Evolutionary conservation across 2,329 filamentous ascomycete genomes (phyloP).

Genomic region (Fusarium sp.): DNA sequence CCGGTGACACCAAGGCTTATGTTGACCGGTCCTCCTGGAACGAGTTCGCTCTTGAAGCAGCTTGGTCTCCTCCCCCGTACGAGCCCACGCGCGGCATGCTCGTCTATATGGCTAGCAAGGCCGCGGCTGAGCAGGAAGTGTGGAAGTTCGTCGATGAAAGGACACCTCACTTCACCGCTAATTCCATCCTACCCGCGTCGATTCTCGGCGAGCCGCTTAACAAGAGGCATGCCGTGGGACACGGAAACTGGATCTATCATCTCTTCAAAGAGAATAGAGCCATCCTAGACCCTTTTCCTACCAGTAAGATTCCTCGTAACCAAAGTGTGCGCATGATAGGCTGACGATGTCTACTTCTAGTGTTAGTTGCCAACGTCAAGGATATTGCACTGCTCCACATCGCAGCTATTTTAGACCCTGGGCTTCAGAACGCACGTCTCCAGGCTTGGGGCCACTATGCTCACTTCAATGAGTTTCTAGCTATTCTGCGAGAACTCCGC

Average conservation of each 20-base stretch:
- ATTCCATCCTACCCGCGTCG: conserved; percentile 28
- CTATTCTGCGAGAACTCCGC: conserved; percentile 13
- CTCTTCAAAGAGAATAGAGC: conserved; percentile 9
- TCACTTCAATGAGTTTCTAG: conserved; percentile 29
- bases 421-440: conserved; percentile 16
- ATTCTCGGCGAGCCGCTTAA: conserved; percentile 39
- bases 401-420: conserved; percentile 14
- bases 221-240: conserved; percentile 31
- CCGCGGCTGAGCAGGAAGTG: conserved; percentile 50
- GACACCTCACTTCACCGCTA: conserved; percentile 47
- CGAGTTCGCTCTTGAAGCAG: conserved; percentile 49
- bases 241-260: conserved; percentile 7
- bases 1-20: conserved; percentile 7
- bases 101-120: conserved; percentile 53
- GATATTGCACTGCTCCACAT: conserved; percentile 27
- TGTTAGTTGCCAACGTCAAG: conserved; percentile 6
- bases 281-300: conserved; percentile 6
- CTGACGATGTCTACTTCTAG: not conserved
- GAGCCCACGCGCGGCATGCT: conserved; percentile 18
- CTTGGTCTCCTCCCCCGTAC: conserved; percentile 51
- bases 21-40: conserved; percentile 52
- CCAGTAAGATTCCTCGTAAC: not conserved
- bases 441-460: conserved; percentile 16
- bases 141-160: conserved; percentile 50
- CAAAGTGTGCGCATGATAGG: not conserved